Percentiles rank a stretch among this genome's conserved stretches.
Evolutionary conservation across 441 rosid genomes (phyloP).

Genomic region (Iberis amara): DNA sequence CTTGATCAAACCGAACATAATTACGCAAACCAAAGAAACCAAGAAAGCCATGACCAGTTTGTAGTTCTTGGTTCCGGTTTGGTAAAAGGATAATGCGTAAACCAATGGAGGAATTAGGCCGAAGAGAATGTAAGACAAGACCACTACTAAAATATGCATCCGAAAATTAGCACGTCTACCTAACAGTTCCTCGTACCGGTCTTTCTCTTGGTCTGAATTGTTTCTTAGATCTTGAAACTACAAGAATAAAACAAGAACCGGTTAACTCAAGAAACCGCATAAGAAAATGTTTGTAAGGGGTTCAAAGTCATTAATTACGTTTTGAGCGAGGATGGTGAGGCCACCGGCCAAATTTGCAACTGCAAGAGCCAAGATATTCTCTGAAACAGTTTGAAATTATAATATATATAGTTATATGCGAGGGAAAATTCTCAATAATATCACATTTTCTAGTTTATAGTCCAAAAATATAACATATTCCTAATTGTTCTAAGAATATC

Average conservation of each 20-base stretch:
- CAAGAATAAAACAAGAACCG: slow-evolving; percentile 4
- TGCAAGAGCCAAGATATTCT: slow-evolving; percentile 64
- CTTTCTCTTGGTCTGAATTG: slow-evolving; percentile 25
- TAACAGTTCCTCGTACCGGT: slow-evolving; percentile 44
- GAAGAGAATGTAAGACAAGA: slow-evolving; percentile 56
- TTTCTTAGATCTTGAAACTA: slow-evolving; percentile 66
- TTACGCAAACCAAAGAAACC: slow-evolving; percentile 55
- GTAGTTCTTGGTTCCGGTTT: slow-evolving; percentile 45
- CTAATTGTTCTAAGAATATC: no score
- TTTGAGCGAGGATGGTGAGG: slow-evolving; percentile 48
- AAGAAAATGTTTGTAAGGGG: neutral
- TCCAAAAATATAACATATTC: no score
- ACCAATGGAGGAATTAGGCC: slow-evolving; percentile 68
- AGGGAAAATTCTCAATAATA: no score
- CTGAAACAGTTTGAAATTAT: slow-evolving; percentile 36
- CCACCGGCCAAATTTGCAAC: slow-evolving; percentile 81
- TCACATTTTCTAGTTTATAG: no score
- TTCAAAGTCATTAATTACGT: slow-evolving; percentile 37
- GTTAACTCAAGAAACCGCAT: slow-evolving; percentile 1
- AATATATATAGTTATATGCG: neutral
- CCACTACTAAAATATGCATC: slow-evolving; percentile 41
- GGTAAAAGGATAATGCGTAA: slow-evolving; percentile 59
- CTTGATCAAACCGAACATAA: slow-evolving; percentile 60
- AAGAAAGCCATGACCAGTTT: slow-evolving; percentile 51
- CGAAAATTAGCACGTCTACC: slow-evolving; percentile 46